Conservation (phyloP, 2,329 filamentous ascomycete species). For the Cladobotryum protrusum region DNA sequence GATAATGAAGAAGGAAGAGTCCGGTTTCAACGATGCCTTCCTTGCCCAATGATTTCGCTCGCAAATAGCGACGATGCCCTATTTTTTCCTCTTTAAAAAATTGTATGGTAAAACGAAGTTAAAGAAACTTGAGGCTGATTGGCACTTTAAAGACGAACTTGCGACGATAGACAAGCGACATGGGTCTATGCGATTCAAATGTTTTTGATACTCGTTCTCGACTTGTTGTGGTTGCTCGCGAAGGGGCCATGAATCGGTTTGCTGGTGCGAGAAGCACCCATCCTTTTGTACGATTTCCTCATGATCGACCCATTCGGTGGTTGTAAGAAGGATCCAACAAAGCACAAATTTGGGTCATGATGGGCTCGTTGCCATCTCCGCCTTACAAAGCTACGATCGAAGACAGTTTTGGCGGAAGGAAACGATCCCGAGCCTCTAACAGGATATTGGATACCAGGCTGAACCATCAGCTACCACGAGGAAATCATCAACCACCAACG, state of each 20-base stretch:
- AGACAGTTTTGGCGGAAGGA: conserved; percentile 3
- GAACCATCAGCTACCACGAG: conserved; percentile 18
- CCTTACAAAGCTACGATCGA: conserved; percentile 11
- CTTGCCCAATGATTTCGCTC: not conserved
- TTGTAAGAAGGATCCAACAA: conserved; percentile 7
- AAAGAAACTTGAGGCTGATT: not conserved
- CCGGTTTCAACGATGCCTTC: not conserved
- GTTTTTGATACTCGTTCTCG: conserved; percentile 3
- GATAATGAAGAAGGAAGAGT: not conserved
- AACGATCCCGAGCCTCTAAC: conserved; percentile 11
- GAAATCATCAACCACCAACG: conserved; percentile 12
- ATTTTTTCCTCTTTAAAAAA: not conserved
- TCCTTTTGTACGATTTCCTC: conserved; percentile 11
- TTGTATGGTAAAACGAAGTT: not conserved
- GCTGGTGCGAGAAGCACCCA: conserved; percentile 10
- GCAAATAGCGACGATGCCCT: not conserved
- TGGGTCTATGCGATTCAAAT: not conserved
- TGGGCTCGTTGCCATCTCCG: conserved; percentile 9
- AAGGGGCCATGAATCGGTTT: not conserved
- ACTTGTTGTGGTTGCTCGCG: not conserved
- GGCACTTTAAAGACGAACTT: not conserved
- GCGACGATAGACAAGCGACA: not conserved
- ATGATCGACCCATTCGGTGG: conserved; percentile 12
- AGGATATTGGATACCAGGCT: conserved; percentile 13
- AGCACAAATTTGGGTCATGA: conserved; percentile 7